Conservation (phyloP, 345 rosid genomes). For the Rhodamnia argentea region DNA sequence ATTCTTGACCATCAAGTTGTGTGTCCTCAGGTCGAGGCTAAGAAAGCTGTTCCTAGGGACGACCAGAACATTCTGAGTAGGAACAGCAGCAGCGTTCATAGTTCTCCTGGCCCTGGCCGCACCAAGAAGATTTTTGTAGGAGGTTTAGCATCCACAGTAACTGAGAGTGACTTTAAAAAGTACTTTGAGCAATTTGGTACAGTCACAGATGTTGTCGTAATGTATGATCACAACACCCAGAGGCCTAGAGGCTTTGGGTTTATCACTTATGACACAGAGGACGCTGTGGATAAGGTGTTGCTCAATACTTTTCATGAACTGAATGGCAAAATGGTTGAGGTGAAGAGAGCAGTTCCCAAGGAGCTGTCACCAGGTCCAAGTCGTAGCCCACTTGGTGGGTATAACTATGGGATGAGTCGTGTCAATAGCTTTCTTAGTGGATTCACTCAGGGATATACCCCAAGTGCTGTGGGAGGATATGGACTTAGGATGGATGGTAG, state of each 20-base stretch:
- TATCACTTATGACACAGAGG: slow-evolving; percentile 70
- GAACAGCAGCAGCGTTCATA: slow-evolving; percentile 42
- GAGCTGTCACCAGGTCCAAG: slow-evolving; percentile 72
- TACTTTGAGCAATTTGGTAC: slow-evolving; percentile 77
- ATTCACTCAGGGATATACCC: slow-evolving; percentile 52
- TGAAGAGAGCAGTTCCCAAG: slow-evolving; percentile 72
- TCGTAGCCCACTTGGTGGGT: slow-evolving; percentile 62
- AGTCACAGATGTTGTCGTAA: slow-evolving; percentile 71
- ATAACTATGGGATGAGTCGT: slow-evolving; percentile 49
- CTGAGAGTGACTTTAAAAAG: slow-evolving; percentile 60
- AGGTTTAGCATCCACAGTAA: slow-evolving; percentile 75
- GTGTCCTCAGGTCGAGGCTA: slow-evolving; percentile 59
- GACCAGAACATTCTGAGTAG: slow-evolving; percentile 53
- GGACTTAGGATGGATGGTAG: slow-evolving; percentile 63
- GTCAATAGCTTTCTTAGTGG: slow-evolving; percentile 53
- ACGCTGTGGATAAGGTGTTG: slow-evolving; percentile 62
- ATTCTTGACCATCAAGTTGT: slow-evolving; percentile 13
- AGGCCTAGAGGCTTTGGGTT: slow-evolving; percentile 80
- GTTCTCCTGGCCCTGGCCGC: slow-evolving; percentile 63
- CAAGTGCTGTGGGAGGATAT: slow-evolving; percentile 49
- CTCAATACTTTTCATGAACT: slow-evolving; percentile 63
- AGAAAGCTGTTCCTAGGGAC: slow-evolving; percentile 75
- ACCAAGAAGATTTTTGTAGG: slow-evolving; percentile 75
- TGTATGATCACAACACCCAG: slow-evolving; percentile 81
- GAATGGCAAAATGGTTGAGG: slow-evolving; percentile 79